Base-by-base conservation (phyloP, 2,329 filamentous ascomycete species). In the Tympanopsis confertula region DNA sequence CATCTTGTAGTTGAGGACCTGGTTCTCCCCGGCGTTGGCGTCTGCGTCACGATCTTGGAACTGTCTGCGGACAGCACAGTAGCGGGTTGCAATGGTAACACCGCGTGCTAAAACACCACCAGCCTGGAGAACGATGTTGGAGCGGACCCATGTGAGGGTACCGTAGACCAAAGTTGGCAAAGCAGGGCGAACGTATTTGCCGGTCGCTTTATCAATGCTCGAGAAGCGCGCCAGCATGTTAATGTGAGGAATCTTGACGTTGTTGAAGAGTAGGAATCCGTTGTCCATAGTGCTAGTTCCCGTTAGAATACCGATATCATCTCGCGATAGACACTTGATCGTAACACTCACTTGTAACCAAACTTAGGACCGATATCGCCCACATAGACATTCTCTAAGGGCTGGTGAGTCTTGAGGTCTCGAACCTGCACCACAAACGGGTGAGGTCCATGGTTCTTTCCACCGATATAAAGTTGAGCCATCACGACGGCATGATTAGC, bases 311-410 rank as follows among this genome's bases (percentile, higher is more conserved):
- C 45, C 35, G 20, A 44, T 12, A 38, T 19, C 24, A 19, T 26
- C 38, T 53, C 59, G 55, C 39, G 63, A 59, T 18, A 33, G 10
- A 12, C 30, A 33, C 30, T 83, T 83, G 62, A 38, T 53, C 59
- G 55, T 40, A 63, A 59, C 15, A 33, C 30, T 33, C 30, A 33
- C 30, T 83, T 83, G 62, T 83, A 85, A 7, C 80, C 81, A 45
- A 83, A 82, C 56, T 87, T 87, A 39, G 83, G 82, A 2, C 84
- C 84, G 55, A 88, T 86, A 46, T 88, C 83, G 35, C 84, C 83
- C 18, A 87, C 77, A 50, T 86, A 76, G 38, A 86, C 60, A 45
- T 82, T 78, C 36, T 78, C 68, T 24, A 86, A 59, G 2, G 79
- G 76, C 51, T 79, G 62, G 49, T 86, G 80, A 5, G 79, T 84